phyloP scores from a whole-genome alignment of 169 alveolate species.

The Plasmodium coatneyi region DNA sequence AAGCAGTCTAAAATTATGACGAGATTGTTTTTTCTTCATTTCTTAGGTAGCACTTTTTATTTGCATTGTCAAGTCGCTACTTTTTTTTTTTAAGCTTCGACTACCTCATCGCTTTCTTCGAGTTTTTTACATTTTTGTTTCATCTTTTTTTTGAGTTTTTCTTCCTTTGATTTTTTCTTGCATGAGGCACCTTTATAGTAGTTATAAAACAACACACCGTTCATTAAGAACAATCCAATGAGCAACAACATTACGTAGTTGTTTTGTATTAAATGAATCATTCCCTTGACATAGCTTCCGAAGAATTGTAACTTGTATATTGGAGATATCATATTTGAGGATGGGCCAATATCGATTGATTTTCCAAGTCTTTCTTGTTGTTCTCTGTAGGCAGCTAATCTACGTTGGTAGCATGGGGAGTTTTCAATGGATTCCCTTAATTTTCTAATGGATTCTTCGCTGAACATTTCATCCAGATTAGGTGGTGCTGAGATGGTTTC shows the following conservation, averaged over 20 bases:
- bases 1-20: not conserved
- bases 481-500: slow-evolving; percentile 3
- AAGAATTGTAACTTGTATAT: slow-evolving; percentile 28
- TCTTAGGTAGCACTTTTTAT: not conserved
- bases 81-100: not conserved
- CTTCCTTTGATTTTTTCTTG: not conserved
- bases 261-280: not conserved
- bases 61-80: not conserved
- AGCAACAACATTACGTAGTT: not conserved
- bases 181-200: not conserved
- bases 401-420: slow-evolving; percentile 23
- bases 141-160: not conserved
- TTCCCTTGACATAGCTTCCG: slow-evolving; percentile 7
- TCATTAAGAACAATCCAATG: not conserved
- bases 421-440: slow-evolving; percentile 17
- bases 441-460: slow-evolving; percentile 23
- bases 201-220: not conserved
- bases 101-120: not conserved
- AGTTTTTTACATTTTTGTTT: not conserved
- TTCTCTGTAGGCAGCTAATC: not conserved
- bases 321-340: slow-evolving; percentile 21
- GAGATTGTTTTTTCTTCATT: not conserved
- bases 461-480: slow-evolving; percentile 20
- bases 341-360: slow-evolving; percentile 3
- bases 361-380: slow-evolving; percentile 5